Base-by-base conservation (phyloP, 352 stramenopile genomes). In the Globisporangium iwayamae region DNA sequence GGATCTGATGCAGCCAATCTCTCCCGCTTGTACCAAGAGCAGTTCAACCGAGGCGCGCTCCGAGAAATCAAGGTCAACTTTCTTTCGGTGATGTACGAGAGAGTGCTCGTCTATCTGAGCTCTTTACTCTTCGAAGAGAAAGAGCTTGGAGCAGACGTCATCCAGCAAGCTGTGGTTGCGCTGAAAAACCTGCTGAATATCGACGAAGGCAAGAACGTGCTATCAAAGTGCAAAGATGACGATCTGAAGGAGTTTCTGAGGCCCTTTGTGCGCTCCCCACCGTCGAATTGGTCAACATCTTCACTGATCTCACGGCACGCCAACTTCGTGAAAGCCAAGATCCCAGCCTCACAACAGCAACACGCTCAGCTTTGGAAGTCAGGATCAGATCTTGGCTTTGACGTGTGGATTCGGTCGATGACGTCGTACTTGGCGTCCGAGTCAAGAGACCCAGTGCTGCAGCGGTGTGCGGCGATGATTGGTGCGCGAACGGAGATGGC, bases 181-280 rank as follows among this genome's bases (percentile, higher is more conserved):
- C 47, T 92, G 46, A 89, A 84, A 55, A 68, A 43, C 18, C 58
- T 94, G 10, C 62, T 92, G 20, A 66, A 55, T 28, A 41, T 85
- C 3, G 69, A 82, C 0, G 73, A 80, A 34, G 78, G 71, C n/a
- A 47, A 62, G 1, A 63, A 59, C 32, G 72, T 69, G 2, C 68
- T 87, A 60, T 39, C 48, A 4, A 81, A 77, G n/a, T 77, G 63
- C 52, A 89, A 85, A 55, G 76, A 91, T 65, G 50, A 41, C 11
- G 83, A 91, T n/a, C 63, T 94, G 3, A 89, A 86, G 60, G 54
- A 70, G 4, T 91, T 93, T 70, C 43, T 91, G 25, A 46, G 64
- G 6, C 70, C 70, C 6, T 93, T 91, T 61, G 64, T 81, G 20
- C 50, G 63, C 4, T 76, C 76, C 0, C 72, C 82, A 0, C 67